Evolutionary conservation across 2,329 filamentous ascomycete species (phyloP), one percentile per base, ranked within the genome.

Genomic region (Colletotrichum sp.): DNA sequence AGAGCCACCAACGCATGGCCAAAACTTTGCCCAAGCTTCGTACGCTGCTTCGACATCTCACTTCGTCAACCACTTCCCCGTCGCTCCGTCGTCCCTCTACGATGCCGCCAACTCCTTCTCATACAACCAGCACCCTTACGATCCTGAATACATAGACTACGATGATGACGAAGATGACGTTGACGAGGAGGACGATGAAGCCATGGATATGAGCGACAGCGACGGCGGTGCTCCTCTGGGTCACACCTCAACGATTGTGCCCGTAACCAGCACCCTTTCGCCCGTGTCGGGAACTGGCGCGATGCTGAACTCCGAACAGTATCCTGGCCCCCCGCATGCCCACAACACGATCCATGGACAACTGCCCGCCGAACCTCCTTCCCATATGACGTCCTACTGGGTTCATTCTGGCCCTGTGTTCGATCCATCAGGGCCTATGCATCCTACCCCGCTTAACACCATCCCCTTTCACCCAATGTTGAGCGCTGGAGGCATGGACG

Each of bases 171-270:
- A 70, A 24, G 55, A 71, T 21, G 58, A 75, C n/a, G 62, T 21
- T 26, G 67, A 65, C 48, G 69, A 71, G 55, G 74, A 79, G 63
- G 59, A 78, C 16, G 74, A 77, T 24, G 72, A 77, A 34, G 79
- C 81, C 36, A 71, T 81, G 38, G 81, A 81, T 43, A 82, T 85
- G 82, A 83, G 81, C 78, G 84, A 84, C 26, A 81, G 79, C 69
- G 82, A 85, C 69, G 81, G 82, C 32, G 82, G 83, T 59, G 82
- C 78, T 65, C 78, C 81, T 38, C 64, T 74, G 32, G 68, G 38
- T 52, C 43, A 52, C 43, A 52, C 43, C n/a, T 48, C 43, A 34
- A 63, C 61, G 30, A 69, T 76, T 64, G 59, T 65, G 71, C 59
- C 68, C 43, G 76, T 74, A n/a, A 61, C 63, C 28, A 77, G 30